Percentiles rank a stretch among this genome's conserved stretches.
These are phyloP conservation scores for Daphne laureola DNA, from an alignment of 441 rosid species.

Conservation along the genomic window DNA sequence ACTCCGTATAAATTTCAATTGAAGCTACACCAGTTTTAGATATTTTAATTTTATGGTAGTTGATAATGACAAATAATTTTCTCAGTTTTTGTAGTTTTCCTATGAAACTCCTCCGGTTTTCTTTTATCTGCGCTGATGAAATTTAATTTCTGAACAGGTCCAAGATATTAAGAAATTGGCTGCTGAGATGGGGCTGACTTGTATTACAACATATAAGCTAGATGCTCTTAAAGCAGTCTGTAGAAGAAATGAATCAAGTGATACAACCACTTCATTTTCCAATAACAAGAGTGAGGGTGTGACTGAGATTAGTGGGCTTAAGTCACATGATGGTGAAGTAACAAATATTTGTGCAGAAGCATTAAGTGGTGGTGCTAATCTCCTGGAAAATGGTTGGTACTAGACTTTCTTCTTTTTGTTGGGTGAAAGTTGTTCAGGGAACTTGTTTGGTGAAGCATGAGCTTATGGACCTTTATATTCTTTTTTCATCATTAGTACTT, in stretches of 20 bases:
- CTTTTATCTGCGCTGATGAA: slow-evolving; percentile 8
- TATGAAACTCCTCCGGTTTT: neutral
- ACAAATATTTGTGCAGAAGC: slow-evolving; percentile 18
- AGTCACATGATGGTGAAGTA: slow-evolving; percentile 20
- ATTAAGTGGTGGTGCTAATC: slow-evolving; percentile 22
- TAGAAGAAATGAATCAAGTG: slow-evolving; percentile 32
- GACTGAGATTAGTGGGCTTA: slow-evolving; percentile 18
- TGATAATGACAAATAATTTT: neutral
- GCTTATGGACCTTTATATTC: too few species aligned
- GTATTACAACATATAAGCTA: slow-evolving; percentile 73
- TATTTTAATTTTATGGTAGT: too few species aligned
- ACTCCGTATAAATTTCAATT: too few species aligned
- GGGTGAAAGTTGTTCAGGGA: too few species aligned
- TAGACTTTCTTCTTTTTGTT: neutral
- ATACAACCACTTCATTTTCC: slow-evolving; percentile 14
- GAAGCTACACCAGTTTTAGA: too few species aligned
- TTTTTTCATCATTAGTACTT: too few species aligned
- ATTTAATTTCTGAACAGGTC: slow-evolving; percentile 28
- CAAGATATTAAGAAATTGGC: slow-evolving; percentile 59
- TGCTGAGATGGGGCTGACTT: slow-evolving; percentile 77
- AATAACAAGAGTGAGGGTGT: slow-evolving; percentile 20
- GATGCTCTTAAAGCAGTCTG: slow-evolving; percentile 88
- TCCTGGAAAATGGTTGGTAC: slow-evolving; percentile 34
- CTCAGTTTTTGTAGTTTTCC: neutral
- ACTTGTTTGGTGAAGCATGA: too few species aligned